Percentiles rank a stretch among this genome's conserved stretches.
Evolutionary conservation across 2,329 filamentous ascomycete species (phyloP).

Genomic region (Endoconidiophora polonica): DNA sequence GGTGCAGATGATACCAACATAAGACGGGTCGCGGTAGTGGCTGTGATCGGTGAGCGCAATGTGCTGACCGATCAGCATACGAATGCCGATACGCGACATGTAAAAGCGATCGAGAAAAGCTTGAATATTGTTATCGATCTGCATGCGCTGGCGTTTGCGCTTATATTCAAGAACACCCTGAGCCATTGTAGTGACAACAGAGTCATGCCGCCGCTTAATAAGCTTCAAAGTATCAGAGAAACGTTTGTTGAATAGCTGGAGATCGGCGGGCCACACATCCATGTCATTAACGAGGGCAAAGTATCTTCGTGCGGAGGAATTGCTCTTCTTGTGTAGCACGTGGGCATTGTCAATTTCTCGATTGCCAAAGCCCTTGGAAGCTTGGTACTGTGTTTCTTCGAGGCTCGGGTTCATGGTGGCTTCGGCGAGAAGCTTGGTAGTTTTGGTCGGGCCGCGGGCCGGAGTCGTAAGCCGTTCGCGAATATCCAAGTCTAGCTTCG

Average conservation of each 20-base stretch:
- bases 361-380: slow-evolving; percentile 31
- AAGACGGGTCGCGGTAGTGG: slow-evolving; percentile 74
- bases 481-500: slow-evolving; percentile 57
- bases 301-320: slow-evolving; percentile 49
- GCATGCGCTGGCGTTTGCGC: slow-evolving; percentile 86
- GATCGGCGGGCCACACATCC: slow-evolving; percentile 80
- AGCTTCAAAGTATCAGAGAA: slow-evolving; percentile 80
- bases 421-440: slow-evolving; percentile 55
- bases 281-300: slow-evolving; percentile 91
- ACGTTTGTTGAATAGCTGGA: slow-evolving; percentile 82
- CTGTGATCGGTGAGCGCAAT: slow-evolving; percentile 91
- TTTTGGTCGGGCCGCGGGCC: slow-evolving; percentile 35
- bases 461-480: slow-evolving; percentile 63
- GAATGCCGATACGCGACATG: slow-evolving; percentile 97
- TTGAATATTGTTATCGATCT: slow-evolving; percentile 95
- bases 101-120: slow-evolving; percentile 97
- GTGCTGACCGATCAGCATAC: slow-evolving; percentile 98
- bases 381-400: slow-evolving; percentile 62
- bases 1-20: slow-evolving; percentile 97
- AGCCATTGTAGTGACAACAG: slow-evolving; percentile 93
- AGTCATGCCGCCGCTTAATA: slow-evolving; percentile 91
- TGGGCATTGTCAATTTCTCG: slow-evolving; percentile 30
- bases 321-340: slow-evolving; percentile 31
- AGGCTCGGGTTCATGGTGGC: slow-evolving; percentile 84
- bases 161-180: slow-evolving; percentile 98